These are phyloP conservation scores for Talaromyces thailandensis DNA, from an alignment of 495 filamentous ascomycete species.

Conservation along the genomic window DNA sequence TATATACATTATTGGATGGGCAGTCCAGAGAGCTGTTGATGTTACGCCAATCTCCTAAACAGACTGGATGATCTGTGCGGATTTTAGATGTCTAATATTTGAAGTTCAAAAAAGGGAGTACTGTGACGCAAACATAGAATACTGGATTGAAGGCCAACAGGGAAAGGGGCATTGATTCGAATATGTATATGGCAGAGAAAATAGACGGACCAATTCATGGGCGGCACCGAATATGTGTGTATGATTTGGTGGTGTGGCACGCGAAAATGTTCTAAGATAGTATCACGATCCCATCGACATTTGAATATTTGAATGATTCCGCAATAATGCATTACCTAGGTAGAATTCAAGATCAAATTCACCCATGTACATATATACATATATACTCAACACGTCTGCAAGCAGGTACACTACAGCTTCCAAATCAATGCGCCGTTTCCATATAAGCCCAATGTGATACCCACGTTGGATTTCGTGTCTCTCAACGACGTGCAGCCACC, in stretches of 20 bases:
- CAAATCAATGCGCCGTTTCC: background rate
- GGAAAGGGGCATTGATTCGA: constrained; percentile 25
- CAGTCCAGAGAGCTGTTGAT: no score
- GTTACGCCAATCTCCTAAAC: no score
- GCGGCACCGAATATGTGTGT: constrained; percentile 8
- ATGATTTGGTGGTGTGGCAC: constrained; percentile 17
- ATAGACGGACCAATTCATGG: constrained; percentile 9
- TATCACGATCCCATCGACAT: no score
- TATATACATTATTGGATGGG: no score
- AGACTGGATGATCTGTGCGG: no score
- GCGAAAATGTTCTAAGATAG: constrained; percentile 11
- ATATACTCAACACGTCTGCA: background rate
- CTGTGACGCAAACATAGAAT: no score
- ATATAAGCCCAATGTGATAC: background rate
- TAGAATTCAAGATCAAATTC: no score
- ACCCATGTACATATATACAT: background rate
- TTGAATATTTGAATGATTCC: no score
- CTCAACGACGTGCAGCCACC: background rate
- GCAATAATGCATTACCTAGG: no score
- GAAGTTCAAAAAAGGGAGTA: no score
- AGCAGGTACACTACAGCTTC: background rate
- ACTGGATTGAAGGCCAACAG: no score
- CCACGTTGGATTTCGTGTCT: background rate
- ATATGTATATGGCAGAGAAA: constrained; percentile 9
- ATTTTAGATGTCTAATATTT: no score